Evolutionary conservation across 306 rosid genomes (phyloP).

Genomic region (Prunus salicina): DNA sequence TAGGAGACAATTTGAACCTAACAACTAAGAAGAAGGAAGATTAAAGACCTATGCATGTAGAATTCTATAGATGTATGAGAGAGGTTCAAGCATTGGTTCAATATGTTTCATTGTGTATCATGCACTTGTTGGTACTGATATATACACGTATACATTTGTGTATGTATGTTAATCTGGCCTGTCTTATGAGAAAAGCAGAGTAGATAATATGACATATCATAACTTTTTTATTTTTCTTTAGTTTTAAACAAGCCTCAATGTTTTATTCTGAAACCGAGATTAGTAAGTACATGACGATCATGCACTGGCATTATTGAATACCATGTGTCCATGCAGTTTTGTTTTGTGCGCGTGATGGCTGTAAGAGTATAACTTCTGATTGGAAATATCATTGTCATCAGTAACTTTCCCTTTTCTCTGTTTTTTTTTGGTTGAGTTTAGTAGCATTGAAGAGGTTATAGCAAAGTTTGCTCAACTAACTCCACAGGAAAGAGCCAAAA

Average conservation of each 20-base stretch:
- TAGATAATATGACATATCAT: background rate
- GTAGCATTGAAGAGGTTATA: slow-evolving; percentile 69
- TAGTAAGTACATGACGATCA: background rate
- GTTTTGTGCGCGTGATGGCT: background rate
- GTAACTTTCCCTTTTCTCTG: slow-evolving; percentile 5
- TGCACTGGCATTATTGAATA: background rate
- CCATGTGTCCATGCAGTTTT: background rate
- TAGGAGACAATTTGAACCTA: background rate
- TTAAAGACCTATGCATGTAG: background rate
- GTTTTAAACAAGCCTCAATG: background rate
- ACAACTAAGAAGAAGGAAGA: background rate
- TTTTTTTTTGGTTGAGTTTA: slow-evolving; percentile 15
- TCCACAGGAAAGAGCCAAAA: slow-evolving; percentile 79
- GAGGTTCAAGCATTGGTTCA: too few species aligned
- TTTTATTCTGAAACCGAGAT: background rate
- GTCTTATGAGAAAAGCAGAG: background rate
- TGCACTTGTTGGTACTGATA: background rate
- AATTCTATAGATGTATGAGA: background rate
- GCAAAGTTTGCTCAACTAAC: slow-evolving; percentile 74
- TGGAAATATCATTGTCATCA: background rate
- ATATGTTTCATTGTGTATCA: too few species aligned
- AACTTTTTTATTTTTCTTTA: background rate
- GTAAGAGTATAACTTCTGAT: background rate
- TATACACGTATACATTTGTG: background rate
- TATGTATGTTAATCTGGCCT: too few species aligned